Evolutionary conservation across 805 yeast species (phyloP), one percentile per base, ranked within the genome.

Genomic region (Yamadazyma phyllophila): DNA sequence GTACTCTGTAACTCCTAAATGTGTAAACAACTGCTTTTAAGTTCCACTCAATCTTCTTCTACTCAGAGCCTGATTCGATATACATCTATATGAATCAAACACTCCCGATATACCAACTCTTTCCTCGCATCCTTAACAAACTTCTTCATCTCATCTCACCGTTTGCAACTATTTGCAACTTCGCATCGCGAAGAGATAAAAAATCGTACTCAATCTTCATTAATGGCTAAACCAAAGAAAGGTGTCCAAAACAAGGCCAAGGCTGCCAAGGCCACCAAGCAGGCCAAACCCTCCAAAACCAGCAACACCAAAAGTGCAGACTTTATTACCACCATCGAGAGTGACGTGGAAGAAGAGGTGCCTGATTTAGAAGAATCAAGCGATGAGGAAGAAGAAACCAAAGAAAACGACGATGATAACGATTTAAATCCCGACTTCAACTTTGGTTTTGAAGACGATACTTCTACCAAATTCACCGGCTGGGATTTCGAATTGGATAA

Each of bases 401-500:
- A 51, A 53, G 39, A 61, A 55, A 34, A 59, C 10, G 67, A 63
- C 41, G 64, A 50, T 7, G 74, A 77, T n/a, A 74, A 73, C 35
- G 89, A 79, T 46, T 61, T 90, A 38, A 83, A 88, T 54, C 89
- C 91, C 4, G 83, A 80, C 29, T 89, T 94, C 59, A 65, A 75
- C 14, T 91, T 91, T 59, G 77, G 81, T 16, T 53, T 82, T 9
- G 88, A 80, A 7, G 79, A 74, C 24, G 83, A 74, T 13, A 58
- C 69, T 9, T 51, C 73, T 3, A 68, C 68, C 2, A 45, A 43
- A 7, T 81, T 83, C 43, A 81, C 78, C 46, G 96, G 96, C 4
- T 90, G 97, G 97, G 89, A 89, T 55, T 88, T 90, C 59, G 78
- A 75, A 34, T 80, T 79, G 44, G 80, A 77, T 32, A 56, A 50